Evolutionary conservation across 2,329 filamentous ascomycete genomes (phyloP).

Genomic region (Penicillium paneum): DNA sequence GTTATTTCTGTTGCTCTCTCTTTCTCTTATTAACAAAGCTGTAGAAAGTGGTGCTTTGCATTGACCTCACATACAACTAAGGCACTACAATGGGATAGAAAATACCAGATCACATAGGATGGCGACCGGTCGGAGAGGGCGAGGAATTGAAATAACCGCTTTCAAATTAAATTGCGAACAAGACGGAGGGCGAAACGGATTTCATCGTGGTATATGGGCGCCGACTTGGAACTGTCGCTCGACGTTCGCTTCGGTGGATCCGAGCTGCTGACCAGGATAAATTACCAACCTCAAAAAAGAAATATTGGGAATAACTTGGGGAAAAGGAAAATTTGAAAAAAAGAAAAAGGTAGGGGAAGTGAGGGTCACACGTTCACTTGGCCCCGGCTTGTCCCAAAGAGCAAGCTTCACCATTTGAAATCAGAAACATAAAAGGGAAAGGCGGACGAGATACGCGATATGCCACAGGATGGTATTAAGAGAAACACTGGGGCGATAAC

Average conservation of each 20-base stretch:
- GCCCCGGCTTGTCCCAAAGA: not conserved
- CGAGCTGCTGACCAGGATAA: slow-evolving; percentile 30
- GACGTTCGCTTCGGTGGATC: slow-evolving; percentile 27
- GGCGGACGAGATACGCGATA: not conserved
- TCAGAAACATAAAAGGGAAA: slow-evolving; percentile 1
- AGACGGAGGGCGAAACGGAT: slow-evolving; percentile 21
- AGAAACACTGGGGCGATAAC: not conserved
- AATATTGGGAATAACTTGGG: slow-evolving; percentile 3
- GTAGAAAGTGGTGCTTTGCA: not conserved
- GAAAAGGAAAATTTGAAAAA: not conserved
- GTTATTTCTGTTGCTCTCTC: not conserved
- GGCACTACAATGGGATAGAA: slow-evolving; percentile 16
- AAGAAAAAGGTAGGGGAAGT: not conserved
- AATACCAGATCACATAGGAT: not conserved
- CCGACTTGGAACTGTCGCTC: slow-evolving; percentile 23
- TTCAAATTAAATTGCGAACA: slow-evolving; percentile 24
- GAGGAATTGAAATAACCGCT: slow-evolving; percentile 16
- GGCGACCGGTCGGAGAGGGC: slow-evolving; percentile 21
- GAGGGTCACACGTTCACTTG: slow-evolving; percentile 1
- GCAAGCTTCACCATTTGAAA: slow-evolving; percentile 1
- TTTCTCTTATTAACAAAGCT: not conserved
- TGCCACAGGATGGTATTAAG: not conserved
- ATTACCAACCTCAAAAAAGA: slow-evolving; percentile 18
- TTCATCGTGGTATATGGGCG: slow-evolving; percentile 22
- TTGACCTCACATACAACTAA: slow-evolving; percentile 1